phyloP scores from a whole-genome alignment of 208 protist species.

The Naegleria lovaniensis region DNA sequence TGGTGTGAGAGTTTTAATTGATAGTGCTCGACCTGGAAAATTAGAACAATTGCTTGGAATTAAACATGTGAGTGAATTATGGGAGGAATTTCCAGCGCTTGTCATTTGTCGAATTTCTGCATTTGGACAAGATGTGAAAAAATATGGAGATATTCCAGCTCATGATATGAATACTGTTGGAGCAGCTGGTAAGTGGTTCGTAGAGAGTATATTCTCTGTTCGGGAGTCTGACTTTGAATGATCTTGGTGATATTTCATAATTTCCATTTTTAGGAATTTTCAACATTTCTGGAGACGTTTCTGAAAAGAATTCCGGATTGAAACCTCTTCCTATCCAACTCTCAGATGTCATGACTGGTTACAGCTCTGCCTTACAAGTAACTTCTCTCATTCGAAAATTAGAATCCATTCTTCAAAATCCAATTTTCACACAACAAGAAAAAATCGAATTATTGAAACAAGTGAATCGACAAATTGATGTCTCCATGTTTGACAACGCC shows the following conservation, averaged over 20 bases:
- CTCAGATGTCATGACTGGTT: background rate
- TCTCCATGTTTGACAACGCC: background rate
- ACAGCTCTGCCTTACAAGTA: background rate
- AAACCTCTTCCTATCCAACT: background rate
- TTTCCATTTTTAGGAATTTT: background rate
- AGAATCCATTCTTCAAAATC: background rate
- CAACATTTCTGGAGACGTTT: background rate
- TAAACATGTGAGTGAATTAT: background rate
- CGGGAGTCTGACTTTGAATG: no score
- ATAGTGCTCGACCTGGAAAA: background rate
- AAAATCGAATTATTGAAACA: background rate
- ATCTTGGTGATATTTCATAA: background rate
- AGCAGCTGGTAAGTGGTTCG: background rate
- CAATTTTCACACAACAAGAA: background rate
- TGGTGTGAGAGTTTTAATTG: background rate
- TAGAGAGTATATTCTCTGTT: no score
- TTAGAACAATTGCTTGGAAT: background rate
- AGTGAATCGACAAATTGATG: conserved; percentile 6
- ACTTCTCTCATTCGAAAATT: background rate
- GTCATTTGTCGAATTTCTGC: background rate
- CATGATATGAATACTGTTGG: background rate
- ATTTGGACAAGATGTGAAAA: background rate
- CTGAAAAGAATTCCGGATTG: background rate
- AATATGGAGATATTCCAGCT: background rate
- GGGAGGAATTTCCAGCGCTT: background rate